Evolutionary conservation across 129 eudicot species (phyloP), one percentile per base, ranked within the genome.

Genomic region (Tanacetum coccineum): DNA sequence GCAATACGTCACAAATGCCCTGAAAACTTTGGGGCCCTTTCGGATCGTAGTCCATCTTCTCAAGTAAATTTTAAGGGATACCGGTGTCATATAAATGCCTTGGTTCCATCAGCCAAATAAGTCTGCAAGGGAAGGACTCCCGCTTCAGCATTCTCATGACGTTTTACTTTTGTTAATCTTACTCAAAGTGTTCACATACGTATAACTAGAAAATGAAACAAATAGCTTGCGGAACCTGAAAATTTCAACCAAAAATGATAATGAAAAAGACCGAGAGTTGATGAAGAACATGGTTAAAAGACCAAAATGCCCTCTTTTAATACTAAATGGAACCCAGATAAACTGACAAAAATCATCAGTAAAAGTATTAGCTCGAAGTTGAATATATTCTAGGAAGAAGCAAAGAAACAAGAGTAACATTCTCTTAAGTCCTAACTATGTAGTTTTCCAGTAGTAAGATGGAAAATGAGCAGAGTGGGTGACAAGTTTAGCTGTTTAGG

Each of bases 191-290:
- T 85, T 85, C 69, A 85, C 83, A 40, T 79, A 85, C 4, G 91
- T 76, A 66, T 83, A 83, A 59, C 87, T 83, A 54, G 87, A 83
- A 70, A 82, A 85, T 3, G 67, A 66, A 9, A 85, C 87, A 67
- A 85, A 85, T 20, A 85, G 85, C 75, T 85, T 82, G 56, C 83
- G 81, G 28, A 82, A 85, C 87, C 91, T 85, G 81, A 51, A 66
- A 54, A 60, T 48, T 40, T 30, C 45, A 55, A 60, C 18, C 5
- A 36, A 36, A 36, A 36, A 36, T 0, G 42, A 36, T 7, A 1
- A 36, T 7, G 42, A 36, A 36, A 36, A 36, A 36, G 10, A 36
- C 42, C 9, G 10, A 36, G 42, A 36, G 42, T 36, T 6, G 42
- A 36, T 36, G 17, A 50, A 9, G n/a, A 53, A 20, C 9, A 18